phyloP scores from a whole-genome alignment of 202 grass and related monocot genomes.

The Cymbopogon flexuosus region DNA sequence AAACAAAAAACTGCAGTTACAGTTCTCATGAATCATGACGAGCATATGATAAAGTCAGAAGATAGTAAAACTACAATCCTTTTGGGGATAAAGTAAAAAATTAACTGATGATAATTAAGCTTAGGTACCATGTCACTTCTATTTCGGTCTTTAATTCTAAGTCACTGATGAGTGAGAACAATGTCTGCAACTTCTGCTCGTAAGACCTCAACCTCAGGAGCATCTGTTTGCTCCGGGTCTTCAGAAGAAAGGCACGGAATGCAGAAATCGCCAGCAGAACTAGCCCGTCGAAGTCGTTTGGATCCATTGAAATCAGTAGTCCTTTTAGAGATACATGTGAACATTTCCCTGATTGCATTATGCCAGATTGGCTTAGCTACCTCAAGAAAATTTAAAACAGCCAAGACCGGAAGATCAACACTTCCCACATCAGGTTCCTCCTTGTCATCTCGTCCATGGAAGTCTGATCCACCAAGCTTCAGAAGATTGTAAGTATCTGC shows the following conservation, averaged over 20 bases:
- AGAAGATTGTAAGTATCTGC: slow-evolving; percentile 58
- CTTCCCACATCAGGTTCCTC: slow-evolving; percentile 66
- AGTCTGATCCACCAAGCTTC: slow-evolving; percentile 82
- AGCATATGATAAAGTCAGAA: neutral
- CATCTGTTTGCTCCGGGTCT: slow-evolving; percentile 9
- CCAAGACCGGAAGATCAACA: slow-evolving; percentile 53
- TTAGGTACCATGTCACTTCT: slow-evolving; percentile 1
- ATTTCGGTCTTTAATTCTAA: neutral
- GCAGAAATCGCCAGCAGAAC: slow-evolving; percentile 37
- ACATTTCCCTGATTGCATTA: slow-evolving; percentile 42
- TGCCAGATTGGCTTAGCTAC: slow-evolving; percentile 59
- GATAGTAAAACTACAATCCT: neutral
- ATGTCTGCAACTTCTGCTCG: slow-evolving; percentile 2
- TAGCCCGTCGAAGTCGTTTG: slow-evolving; percentile 6
- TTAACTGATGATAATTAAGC: slow-evolving; percentile 2
- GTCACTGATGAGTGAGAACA: neutral
- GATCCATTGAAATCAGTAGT: slow-evolving; percentile 13
- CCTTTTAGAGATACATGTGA: slow-evolving; percentile 28
- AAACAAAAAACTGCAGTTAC: neutral
- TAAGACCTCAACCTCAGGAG: slow-evolving; percentile 28
- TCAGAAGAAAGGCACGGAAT: slow-evolving; percentile 5
- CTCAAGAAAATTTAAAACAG: slow-evolving; percentile 58
- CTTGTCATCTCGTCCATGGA: slow-evolving; percentile 61
- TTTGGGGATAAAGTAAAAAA: neutral
- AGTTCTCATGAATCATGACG: neutral